These are phyloP conservation scores for Stromatinia cepivora DNA, from an alignment of 2,329 filamentous ascomycete genomes.

Conservation along the genomic window DNA sequence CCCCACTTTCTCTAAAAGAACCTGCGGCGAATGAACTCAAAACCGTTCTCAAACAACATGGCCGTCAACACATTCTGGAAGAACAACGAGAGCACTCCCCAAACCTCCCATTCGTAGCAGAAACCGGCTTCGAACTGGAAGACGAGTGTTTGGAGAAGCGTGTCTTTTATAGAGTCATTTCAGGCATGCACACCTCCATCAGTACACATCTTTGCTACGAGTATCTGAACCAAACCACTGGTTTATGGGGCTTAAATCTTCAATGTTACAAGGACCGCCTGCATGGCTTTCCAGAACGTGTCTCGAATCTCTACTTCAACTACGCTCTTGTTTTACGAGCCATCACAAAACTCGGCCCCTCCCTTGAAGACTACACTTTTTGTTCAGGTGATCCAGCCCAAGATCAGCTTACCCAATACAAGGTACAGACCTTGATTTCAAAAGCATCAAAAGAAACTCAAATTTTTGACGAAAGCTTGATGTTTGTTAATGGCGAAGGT, in stretches of 20 bases:
- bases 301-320: constrained; percentile 99
- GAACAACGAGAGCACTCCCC: constrained; percentile 55
- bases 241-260: constrained; percentile 87
- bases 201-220: constrained; percentile 95
- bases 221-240: constrained; percentile 92
- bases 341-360: constrained; percentile 82
- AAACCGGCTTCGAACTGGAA: constrained; percentile 71
- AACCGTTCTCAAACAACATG: constrained; percentile 59
- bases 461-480: constrained; percentile 92
- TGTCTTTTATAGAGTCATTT: constrained; percentile 95
- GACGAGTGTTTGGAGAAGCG: constrained; percentile 97
- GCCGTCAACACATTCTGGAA: constrained; percentile 61
- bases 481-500: constrained; percentile 81
- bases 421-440: constrained; percentile 74
- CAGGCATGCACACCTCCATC: constrained; percentile 97
- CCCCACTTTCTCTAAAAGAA: constrained; percentile 34
- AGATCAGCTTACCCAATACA: constrained; percentile 75
- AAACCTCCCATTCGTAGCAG: constrained; percentile 59
- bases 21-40: constrained; percentile 62
- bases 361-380: constrained; percentile 81
- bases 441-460: constrained; percentile 68
- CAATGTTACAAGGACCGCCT: constrained; percentile 87
- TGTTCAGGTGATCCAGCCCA: constrained; percentile 83
- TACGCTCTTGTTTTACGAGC: constrained; percentile 93
- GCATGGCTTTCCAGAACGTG: constrained; percentile 80